Conservation (phyloP, 164 flowering plant species). For the Malania oleifera region DNA sequence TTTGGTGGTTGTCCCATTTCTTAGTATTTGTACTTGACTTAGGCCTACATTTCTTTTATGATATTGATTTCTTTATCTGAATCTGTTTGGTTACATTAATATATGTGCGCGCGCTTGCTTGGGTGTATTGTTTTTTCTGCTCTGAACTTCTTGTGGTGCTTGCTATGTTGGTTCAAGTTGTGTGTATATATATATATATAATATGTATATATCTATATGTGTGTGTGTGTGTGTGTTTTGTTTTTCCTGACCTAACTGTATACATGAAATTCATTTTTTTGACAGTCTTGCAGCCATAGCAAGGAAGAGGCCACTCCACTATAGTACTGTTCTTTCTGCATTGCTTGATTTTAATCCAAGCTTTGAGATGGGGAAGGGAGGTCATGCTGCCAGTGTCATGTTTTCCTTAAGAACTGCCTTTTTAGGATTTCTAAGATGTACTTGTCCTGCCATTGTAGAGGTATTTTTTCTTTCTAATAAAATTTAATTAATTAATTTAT, state of each 20-base stretch:
- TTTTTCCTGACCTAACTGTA: neutral
- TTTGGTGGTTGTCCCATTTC: too few relatives aligned
- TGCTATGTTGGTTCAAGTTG: too few relatives aligned
- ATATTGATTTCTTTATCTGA: neutral
- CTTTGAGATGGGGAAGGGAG: slow-evolving; percentile 46
- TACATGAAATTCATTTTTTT: slow-evolving; percentile 2
- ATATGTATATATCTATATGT: too few relatives aligned
- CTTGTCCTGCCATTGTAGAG: slow-evolving; percentile 65
- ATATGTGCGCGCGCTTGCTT: too few relatives aligned
- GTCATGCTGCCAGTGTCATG: slow-evolving; percentile 74
- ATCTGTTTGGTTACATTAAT: too few relatives aligned
- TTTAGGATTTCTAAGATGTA: slow-evolving; percentile 83
- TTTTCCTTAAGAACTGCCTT: slow-evolving; percentile 86
- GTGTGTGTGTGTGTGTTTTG: neutral
- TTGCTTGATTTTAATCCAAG: slow-evolving; percentile 66
- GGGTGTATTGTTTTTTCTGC: too few relatives aligned
- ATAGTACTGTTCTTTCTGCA: slow-evolving; percentile 45
- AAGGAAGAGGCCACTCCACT: slow-evolving; percentile 73
- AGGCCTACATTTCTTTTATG: too few relatives aligned
- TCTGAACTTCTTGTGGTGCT: too few relatives aligned
- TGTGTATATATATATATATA: too few relatives aligned
- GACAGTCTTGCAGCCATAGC: slow-evolving; percentile 89
- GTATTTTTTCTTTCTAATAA: slow-evolving; percentile 24
- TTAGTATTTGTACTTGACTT: too few relatives aligned
- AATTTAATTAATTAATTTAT: neutral